Evolutionary conservation across 805 yeast genomes (phyloP), one percentile per base, ranked within the genome.

Genomic region (Blastobotrys peoriensis): DNA sequence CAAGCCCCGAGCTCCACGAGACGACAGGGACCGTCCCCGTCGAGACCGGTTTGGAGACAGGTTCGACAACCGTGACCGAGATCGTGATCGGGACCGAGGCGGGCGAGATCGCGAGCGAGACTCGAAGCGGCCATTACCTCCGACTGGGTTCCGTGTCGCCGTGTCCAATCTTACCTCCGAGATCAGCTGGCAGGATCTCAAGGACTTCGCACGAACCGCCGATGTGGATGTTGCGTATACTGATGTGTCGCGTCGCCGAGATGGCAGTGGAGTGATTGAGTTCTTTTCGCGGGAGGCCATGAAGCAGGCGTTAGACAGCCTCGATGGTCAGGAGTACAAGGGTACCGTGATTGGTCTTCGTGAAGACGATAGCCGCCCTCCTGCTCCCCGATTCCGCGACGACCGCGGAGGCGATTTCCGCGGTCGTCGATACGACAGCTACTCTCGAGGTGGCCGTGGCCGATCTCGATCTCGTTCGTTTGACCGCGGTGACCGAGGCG

Each of bases 291-390:
- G 78, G 58, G 95, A 83, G 49, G 86, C 85, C 57, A 71, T 86
- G 63, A 79, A 74, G 41, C 74, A 73, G 47, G 88, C 94, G 39
- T 67, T 86, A 56, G 76, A 78, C 48, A 76, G 78, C 61, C 71
- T 86, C 57, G 81, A 81, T 63, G 85, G 82, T 54, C 70, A 78
- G 50, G 91, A 81, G 49, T 80, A 78, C 72, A 76, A 77, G 62
- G 95, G 88, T 54, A 63, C 76, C 43, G 68, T 71, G 40, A 70
- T 88, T 44, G 64, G 75, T 40, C 84, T 88, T 43, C 86, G 81
- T 70, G 86, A 79, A 68, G 96, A 87, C 59, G 75, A 58, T 34
- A 49, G 56, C 9, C 62, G 63, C 16, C 62, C 64, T 15, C 58
- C 62, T 62, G 65, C 75, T 68, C 57, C 78, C 47, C 51, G 58